Conservation (phyloP, 345 rosid species). For the Rhodomyrtus tomentosa region DNA sequence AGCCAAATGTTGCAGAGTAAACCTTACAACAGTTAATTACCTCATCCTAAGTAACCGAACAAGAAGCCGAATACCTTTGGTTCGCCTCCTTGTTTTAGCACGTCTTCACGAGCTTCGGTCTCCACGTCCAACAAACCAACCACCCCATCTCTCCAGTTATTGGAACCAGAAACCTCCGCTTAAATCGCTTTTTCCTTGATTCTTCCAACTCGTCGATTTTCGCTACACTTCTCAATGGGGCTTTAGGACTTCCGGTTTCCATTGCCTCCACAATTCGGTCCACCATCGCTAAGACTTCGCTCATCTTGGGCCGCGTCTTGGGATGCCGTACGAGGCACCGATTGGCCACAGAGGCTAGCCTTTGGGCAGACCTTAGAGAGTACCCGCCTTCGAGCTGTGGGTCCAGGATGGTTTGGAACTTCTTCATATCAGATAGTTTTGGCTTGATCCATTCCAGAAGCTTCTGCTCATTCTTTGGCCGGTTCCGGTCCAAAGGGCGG, state of each 20-base stretch:
- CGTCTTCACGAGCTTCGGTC: conserved; percentile 25
- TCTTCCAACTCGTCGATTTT: conserved; percentile 18
- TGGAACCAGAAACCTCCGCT: conserved; percentile 37
- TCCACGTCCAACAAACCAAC: conserved; percentile 39
- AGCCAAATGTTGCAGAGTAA: not conserved
- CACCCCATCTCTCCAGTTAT: conserved; percentile 40
- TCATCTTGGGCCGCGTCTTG: conserved; percentile 67
- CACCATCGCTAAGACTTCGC: conserved; percentile 65
- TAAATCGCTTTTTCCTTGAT: conserved; percentile 32
- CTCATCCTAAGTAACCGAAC: not conserved
- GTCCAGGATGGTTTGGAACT: conserved; percentile 65
- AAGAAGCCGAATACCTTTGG: not conserved
- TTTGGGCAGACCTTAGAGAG: conserved; percentile 47
- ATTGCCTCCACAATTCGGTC: conserved; percentile 38
- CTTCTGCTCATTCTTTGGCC: conserved; percentile 78
- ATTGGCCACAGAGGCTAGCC: conserved; percentile 75
- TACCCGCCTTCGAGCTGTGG: conserved; percentile 76
- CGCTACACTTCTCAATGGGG: conserved; percentile 17
- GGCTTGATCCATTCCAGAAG: conserved; percentile 92
- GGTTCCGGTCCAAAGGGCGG: conserved; percentile 67
- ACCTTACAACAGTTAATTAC: not conserved
- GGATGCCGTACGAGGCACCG: conserved; percentile 57
- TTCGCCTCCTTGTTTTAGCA: not conserved
- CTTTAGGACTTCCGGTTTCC: conserved; percentile 23
- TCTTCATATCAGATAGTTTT: conserved; percentile 53